A percentile compares a stretch with the other conserved stretches of the same genome.
phyloP scores from a whole-genome alignment of 352 stramenopile genomes.

The Aphanomyces euteiches region DNA sequence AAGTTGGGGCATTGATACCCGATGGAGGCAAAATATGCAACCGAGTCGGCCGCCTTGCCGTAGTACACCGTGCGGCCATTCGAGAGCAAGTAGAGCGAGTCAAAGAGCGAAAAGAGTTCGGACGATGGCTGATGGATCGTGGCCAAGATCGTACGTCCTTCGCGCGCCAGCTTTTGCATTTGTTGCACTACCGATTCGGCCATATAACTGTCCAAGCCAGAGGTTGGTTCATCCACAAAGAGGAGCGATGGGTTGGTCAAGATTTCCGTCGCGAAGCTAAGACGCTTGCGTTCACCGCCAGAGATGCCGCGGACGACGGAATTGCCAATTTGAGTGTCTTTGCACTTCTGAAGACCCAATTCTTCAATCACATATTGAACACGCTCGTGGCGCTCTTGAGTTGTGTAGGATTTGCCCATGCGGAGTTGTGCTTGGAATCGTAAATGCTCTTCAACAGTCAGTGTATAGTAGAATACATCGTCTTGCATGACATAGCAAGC shows the following conservation, averaged over 20 bases:
- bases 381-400: slow-evolving; percentile 34
- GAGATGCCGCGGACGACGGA: slow-evolving; percentile 54
- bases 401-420: slow-evolving; percentile 40
- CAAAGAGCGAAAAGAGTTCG: slow-evolving; percentile 54
- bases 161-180: slow-evolving; percentile 65
- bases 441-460: slow-evolving; percentile 88
- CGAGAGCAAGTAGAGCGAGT: slow-evolving; percentile 53
- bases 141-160: slow-evolving; percentile 82
- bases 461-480: slow-evolving; percentile 83
- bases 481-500: slow-evolving; percentile 84
- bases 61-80: slow-evolving; percentile 54
- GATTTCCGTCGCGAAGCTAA: slow-evolving; percentile 79
- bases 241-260: slow-evolving; percentile 74
- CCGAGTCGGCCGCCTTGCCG: slow-evolving; percentile 44
- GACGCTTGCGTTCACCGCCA: slow-evolving; percentile 71
- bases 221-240: slow-evolving; percentile 84
- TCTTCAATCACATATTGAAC: slow-evolving; percentile 55
- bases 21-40: slow-evolving; percentile 53
- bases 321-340: slow-evolving; percentile 48
- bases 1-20: slow-evolving; percentile 55
- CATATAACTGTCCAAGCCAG: slow-evolving; percentile 59
- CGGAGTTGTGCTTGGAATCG: slow-evolving; percentile 79
- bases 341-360: slow-evolving; percentile 51
- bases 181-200: slow-evolving; percentile 49
- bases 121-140: slow-evolving; percentile 86